These are phyloP conservation scores for Leccinum sublutescens DNA, from an alignment of 768 basidiomycete genomes.

Conservation along the genomic window DNA sequence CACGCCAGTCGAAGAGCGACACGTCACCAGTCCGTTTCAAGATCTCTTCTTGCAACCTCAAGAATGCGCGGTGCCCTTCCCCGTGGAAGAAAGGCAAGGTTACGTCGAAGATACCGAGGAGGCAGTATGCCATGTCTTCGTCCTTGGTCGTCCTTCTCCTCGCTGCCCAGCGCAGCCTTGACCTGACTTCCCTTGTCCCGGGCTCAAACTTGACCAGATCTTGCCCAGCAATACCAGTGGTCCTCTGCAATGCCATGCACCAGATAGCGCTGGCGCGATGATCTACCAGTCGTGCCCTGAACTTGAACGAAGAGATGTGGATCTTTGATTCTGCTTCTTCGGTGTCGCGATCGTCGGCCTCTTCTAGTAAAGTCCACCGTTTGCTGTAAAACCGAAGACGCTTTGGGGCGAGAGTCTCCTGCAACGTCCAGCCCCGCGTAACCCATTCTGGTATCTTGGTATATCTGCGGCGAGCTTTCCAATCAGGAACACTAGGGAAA, in stretches of 20 bases:
- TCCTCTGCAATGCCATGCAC: constrained; percentile 8
- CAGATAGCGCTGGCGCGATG: constrained; percentile 17
- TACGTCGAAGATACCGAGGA: constrained; percentile 31
- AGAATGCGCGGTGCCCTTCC: constrained; percentile 28
- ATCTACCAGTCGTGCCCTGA: constrained; percentile 20
- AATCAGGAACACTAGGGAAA: constrained; percentile 1
- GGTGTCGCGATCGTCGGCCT: constrained; percentile 17
- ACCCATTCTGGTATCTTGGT: constrained; percentile 18
- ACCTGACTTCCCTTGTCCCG: constrained; percentile 17
- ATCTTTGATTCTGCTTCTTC: constrained; percentile 9
- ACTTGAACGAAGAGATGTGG: constrained; percentile 17
- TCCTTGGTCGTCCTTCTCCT: constrained; percentile 26
- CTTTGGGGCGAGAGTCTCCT: constrained; percentile 28
- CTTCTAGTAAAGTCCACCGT: constrained; percentile 25
- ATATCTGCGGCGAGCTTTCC: constrained; percentile 2
- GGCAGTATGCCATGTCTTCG: constrained; percentile 32
- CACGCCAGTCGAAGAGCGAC: constrained; percentile 28
- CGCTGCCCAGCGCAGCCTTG: constrained; percentile 28
- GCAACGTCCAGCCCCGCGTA: constrained; percentile 28
- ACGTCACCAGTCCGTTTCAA: constrained; percentile 27
- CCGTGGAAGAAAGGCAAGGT: constrained; percentile 28
- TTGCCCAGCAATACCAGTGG: constrained; percentile 13
- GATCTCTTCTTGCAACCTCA: constrained; percentile 28
- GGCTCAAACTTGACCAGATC: constrained; percentile 14
- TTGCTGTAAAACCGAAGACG: constrained; percentile 29